Conservation (phyloP, 768 basidiomycete species). For the Myochromella boudieri region DNA sequence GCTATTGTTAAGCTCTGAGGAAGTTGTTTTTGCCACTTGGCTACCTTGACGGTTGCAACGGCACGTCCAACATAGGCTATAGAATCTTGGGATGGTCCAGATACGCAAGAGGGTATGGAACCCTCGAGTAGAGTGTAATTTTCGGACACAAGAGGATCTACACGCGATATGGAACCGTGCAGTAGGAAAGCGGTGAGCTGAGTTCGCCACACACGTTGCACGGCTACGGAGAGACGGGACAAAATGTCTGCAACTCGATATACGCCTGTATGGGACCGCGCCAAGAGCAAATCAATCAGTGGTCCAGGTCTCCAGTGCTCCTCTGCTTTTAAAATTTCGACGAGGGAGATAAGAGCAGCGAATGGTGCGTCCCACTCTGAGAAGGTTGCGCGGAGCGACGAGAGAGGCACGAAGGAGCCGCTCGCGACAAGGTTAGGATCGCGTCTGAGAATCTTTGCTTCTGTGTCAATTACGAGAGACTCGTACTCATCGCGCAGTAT, state of each 20-base stretch:
- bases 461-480: slow-evolving; percentile 73
- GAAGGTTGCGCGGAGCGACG: slow-evolving; percentile 80
- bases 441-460: slow-evolving; percentile 72
- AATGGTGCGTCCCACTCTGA: slow-evolving; percentile 89
- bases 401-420: slow-evolving; percentile 83
- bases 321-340: slow-evolving; percentile 59
- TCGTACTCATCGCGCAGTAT: slow-evolving; percentile 83
- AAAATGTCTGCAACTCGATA: slow-evolving; percentile 74
- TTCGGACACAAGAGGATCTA: slow-evolving; percentile 68
- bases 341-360: slow-evolving; percentile 63
- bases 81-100: slow-evolving; percentile 70
- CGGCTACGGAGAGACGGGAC: slow-evolving; percentile 66
- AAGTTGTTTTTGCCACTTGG: slow-evolving; percentile 76
- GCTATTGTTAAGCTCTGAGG: slow-evolving; percentile 65
- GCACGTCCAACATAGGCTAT: slow-evolving; percentile 88
- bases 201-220: slow-evolving; percentile 80
- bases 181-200: slow-evolving; percentile 83
- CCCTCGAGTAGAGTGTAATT: slow-evolving; percentile 60
- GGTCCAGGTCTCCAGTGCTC: slow-evolving; percentile 71
- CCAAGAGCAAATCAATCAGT: slow-evolving; percentile 76
- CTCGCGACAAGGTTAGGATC: slow-evolving; percentile 78
- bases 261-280: slow-evolving; percentile 75
- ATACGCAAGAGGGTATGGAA: slow-evolving; percentile 75
- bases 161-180: slow-evolving; percentile 67
- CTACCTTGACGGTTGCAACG: slow-evolving; percentile 78